These are phyloP conservation scores for Reticulomyxa filosa DNA, from an alignment of 78 protist species.

Conservation along the genomic window DNA sequence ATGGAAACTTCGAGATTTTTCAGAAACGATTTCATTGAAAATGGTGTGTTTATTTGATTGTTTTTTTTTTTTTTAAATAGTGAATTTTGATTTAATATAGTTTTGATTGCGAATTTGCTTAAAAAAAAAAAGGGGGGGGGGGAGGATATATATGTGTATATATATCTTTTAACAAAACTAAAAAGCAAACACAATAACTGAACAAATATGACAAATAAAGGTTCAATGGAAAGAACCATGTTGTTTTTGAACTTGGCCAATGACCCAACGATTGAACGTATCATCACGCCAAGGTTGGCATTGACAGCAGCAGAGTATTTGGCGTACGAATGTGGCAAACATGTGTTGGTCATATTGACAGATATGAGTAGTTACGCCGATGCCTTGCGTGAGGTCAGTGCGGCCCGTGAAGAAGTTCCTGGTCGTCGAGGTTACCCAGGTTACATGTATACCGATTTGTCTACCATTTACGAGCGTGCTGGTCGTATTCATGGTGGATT, in stretches of 20 bases:
- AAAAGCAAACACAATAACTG: too few relatives aligned
- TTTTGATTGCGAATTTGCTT: too few relatives aligned
- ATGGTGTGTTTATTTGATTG: too few relatives aligned
- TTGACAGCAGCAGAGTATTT: constrained; percentile 41
- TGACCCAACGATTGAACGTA: constrained; percentile 99
- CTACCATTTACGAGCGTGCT: constrained; percentile 98
- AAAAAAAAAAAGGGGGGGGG: too few relatives aligned
- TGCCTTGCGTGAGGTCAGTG: constrained; percentile 95
- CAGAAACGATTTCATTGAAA: constrained; percentile 81
- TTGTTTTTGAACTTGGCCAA: constrained; percentile 95
- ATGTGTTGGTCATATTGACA: constrained; percentile 94
- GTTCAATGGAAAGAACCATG: too few relatives aligned
- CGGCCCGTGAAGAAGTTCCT: constrained; percentile 74
- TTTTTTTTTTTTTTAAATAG: too few relatives aligned
- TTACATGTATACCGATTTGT: constrained; percentile 99
- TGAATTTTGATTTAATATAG: too few relatives aligned
- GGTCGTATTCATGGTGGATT: constrained; percentile 91
- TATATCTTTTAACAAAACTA: not conserved
- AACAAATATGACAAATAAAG: too few relatives aligned
- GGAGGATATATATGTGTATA: not conserved
- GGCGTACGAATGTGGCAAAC: constrained; percentile 94
- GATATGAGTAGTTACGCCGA: constrained; percentile 99
- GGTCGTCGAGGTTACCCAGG: constrained; percentile 99
- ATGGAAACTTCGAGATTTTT: constrained; percentile 98
- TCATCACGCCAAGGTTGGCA: constrained; percentile 81